phyloP scores from a whole-genome alignment of 306 rosid genomes.

The Prunus persica region Prunus_persica_NCBIv2 NC_034010.1:23892501-23893000 shows the following conservation, averaged over 20 bases:
- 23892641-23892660: slow-evolving; percentile 10
- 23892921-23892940: not conserved
- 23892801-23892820: slow-evolving; percentile 44
- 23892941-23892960: not conserved
- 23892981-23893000: not conserved
- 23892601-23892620: not conserved
- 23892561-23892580: too few species aligned
- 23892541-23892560: too few species aligned
- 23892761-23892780: slow-evolving; percentile 16
- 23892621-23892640: not conserved
- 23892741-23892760: not conserved
- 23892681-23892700: not conserved
- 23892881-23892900: too few species aligned
- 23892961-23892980: not conserved
- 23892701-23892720: slow-evolving; percentile 15
- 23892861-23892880: not conserved
- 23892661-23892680: slow-evolving; percentile 25
- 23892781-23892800: slow-evolving; percentile 37
- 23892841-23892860: not conserved
- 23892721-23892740: slow-evolving; percentile 36
- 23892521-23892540: too few species aligned
- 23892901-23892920: not conserved
- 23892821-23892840: slow-evolving; percentile 9
- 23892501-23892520: too few species aligned
- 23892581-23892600: too few species aligned